A percentile compares a stretch with the other conserved stretches of the same genome.
These are phyloP conservation scores for Ustulina deusta DNA, from an alignment of 2,329 filamentous ascomycete genomes.

Conservation along the genomic window DNA sequence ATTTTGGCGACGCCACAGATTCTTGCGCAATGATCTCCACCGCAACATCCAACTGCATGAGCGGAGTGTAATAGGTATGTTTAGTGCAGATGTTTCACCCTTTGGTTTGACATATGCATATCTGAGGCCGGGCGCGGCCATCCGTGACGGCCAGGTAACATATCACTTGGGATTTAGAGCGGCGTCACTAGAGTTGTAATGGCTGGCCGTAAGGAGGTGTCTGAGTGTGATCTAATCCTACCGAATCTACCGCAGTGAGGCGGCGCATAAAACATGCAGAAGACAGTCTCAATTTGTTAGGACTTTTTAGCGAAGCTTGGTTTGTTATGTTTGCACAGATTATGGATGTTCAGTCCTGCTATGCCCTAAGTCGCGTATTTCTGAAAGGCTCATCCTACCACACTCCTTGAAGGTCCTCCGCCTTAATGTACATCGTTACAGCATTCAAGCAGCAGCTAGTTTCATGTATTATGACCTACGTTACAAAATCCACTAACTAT, in stretches of 20 bases:
- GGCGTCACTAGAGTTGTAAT: not conserved
- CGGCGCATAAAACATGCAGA: not conserved
- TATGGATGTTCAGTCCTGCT: not conserved
- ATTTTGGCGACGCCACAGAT: not conserved
- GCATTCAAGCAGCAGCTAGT: not conserved
- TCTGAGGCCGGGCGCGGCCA: conserved; percentile 20
- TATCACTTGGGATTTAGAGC: not conserved
- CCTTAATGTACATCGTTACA: not conserved
- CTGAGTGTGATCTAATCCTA: not conserved
- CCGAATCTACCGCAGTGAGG: not conserved
- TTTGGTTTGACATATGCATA: conserved; percentile 1
- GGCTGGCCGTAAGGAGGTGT: not conserved
- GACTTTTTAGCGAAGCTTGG: not conserved
- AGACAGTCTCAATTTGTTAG: not conserved
- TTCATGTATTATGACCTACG: not conserved
- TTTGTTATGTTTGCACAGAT: too few species aligned
- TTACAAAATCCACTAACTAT: not conserved
- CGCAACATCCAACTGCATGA: too few species aligned
- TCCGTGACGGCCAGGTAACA: not conserved
- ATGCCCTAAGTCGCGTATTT: not conserved
- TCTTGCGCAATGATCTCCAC: not conserved
- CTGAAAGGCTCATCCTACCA: not conserved
- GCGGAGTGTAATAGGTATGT: not conserved
- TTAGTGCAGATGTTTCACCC: not conserved
- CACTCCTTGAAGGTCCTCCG: not conserved